A percentile compares a stretch with the other conserved stretches of the same genome.
These are phyloP conservation scores for Eucalyptus caleyi DNA, from an alignment of 345 rosid species.

Conservation along the genomic window DNA sequence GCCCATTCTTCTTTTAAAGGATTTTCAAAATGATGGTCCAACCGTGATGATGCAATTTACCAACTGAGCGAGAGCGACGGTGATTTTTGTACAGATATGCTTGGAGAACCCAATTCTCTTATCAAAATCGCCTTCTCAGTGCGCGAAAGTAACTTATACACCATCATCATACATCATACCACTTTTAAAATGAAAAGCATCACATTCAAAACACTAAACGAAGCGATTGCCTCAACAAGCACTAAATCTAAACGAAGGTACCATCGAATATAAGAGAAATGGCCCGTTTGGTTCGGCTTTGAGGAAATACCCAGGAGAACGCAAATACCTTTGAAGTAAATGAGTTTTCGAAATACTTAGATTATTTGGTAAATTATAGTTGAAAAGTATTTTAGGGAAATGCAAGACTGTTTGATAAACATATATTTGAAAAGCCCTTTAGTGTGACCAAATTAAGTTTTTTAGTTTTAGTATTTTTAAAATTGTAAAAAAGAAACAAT, in stretches of 20 bases:
- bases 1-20: not conserved
- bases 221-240: not conserved
- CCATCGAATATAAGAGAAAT: not conserved
- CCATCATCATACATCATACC: not conserved
- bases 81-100: not conserved
- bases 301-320: no score
- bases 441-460: no score
- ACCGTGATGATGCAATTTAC: not conserved
- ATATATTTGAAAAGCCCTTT: no score
- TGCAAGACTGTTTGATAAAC: no score
- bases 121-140: not conserved
- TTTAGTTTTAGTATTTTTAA: no score
- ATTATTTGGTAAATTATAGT: no score
- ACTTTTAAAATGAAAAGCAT: not conserved
- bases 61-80: not conserved
- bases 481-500: no score
- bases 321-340: no score
- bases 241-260: not conserved
- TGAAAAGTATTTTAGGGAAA: no score
- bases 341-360: no score
- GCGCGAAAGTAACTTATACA: not conserved
- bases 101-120: not conserved
- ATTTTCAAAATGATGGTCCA: not conserved
- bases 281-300: no score
- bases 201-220: not conserved